phyloP scores from a whole-genome alignment of 2,329 filamentous ascomycete genomes.

The Tolypocladium tundrense region DNA sequence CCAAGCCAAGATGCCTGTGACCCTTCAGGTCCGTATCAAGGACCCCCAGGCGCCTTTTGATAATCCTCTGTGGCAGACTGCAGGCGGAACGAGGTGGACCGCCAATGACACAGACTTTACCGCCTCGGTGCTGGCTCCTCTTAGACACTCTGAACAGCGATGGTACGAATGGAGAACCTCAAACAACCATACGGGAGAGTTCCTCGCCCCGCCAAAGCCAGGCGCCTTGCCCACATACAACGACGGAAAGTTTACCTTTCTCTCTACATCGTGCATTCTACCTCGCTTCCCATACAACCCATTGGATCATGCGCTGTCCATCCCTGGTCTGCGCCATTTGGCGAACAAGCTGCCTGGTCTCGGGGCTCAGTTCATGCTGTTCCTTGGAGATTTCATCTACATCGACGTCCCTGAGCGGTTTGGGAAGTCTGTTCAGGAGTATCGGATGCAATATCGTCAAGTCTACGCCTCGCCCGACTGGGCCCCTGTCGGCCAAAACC shows the following conservation, averaged over 20 bases:
- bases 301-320: conserved; percentile 68
- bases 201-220: conserved; percentile 63
- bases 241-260: conserved; percentile 71
- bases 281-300: conserved; percentile 83
- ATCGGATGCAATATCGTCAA: conserved; percentile 84
- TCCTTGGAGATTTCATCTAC: conserved; percentile 82
- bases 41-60: conserved; percentile 41
- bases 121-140: conserved; percentile 53
- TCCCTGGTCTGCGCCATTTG: conserved; percentile 71
- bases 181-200: conserved; percentile 76
- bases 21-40: conserved; percentile 52
- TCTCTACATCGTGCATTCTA: conserved; percentile 89
- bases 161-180: conserved; percentile 78
- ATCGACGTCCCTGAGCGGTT: conserved; percentile 78
- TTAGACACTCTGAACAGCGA: conserved; percentile 56
- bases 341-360: conserved; percentile 62
- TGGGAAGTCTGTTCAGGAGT: conserved; percentile 62
- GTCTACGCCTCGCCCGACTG: conserved; percentile 96
- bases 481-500: conserved; percentile 59
- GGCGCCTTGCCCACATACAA: conserved; percentile 51
- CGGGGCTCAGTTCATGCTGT: conserved; percentile 69
- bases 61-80: conserved; percentile 53
- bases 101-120: conserved; percentile 78
- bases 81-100: conserved; percentile 54
- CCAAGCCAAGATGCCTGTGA: conserved; percentile 62